These are phyloP conservation scores for Backusella tuberculispora DNA, from an alignment of 192 early-diverging fungal genomes.

Conservation along the genomic window DNA sequence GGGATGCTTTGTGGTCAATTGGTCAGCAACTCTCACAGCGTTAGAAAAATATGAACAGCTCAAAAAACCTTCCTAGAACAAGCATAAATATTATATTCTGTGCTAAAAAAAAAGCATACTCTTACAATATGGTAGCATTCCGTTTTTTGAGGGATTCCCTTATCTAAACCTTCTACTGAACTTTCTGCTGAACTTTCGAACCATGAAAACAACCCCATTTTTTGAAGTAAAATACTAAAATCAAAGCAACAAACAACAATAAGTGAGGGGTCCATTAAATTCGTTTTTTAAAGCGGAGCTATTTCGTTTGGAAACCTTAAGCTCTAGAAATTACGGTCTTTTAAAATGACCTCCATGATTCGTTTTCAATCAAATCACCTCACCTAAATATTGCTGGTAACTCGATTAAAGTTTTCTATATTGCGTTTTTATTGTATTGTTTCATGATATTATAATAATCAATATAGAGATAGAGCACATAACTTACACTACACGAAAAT, in stretches of 20 bases:
- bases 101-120: neutral
- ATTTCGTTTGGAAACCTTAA: too few species aligned
- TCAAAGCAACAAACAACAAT: neutral
- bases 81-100: neutral
- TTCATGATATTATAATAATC: too few species aligned
- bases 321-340: too few species aligned
- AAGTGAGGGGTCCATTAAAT: neutral
- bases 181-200: neutral
- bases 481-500: too few species aligned
- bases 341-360: too few species aligned
- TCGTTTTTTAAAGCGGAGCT: neutral
- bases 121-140: slow-evolving; percentile 42
- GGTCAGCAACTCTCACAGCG: slow-evolving; percentile 41
- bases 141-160: slow-evolving; percentile 34
- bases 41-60: slow-evolving; percentile 47
- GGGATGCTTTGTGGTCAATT: slow-evolving; percentile 28
- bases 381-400: too few species aligned
- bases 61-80: slow-evolving; percentile 47
- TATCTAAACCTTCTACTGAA: slow-evolving; percentile 7
- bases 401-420: too few species aligned
- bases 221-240: slow-evolving; percentile 12
- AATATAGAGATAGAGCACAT: too few species aligned
- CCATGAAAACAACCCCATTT: slow-evolving; percentile 34
- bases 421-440: too few species aligned
- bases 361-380: too few species aligned